Base-by-base conservation (phyloP, 352 stramenopile genomes). In the Plasmopara viticola region DNA sequence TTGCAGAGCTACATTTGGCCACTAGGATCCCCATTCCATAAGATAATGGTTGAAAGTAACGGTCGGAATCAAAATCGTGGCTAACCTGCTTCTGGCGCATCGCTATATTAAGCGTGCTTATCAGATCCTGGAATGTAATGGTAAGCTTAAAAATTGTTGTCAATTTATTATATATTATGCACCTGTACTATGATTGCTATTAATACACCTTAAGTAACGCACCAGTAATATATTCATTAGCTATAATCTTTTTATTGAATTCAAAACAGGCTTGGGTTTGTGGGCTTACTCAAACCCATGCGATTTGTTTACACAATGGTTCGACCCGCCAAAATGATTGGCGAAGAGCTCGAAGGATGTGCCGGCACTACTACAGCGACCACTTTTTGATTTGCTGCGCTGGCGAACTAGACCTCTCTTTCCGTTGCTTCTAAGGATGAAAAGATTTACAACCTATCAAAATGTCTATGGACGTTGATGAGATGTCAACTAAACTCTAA, bases 401-500 rank as follows among this genome's bases (percentile, higher is more conserved):
- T 47, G 35, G 15, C 20, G 18, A 28, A 1, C 20, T 25, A 25
- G 20, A 25, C 20, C 20, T 25, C 20, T 25, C 43, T 9, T 5
- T 20, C 43, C 47, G 20, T 15, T 43, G 66, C 55, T 66, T 85
- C 76, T 81, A 55, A 79, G 70, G 76, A 87, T 81, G 76, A 87
- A 68, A 81, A 87, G 83, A 72, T 70, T 77, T 71, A 77, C 60
- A 72, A 78, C 66, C 51, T 17, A 70, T 67, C 47, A 56, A 79
- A 64, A 62, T 20, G 37, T 58, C 48, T 10, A 65, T 44, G 47
- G 60, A 57, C 47, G 51, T 71, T 50, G 50, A 57, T 77, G 74
- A 72, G 61, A 60, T 68, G 66, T 65, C 72, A 80, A 73, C 56
- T 68, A 59, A 70, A 86, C 77, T 87, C 77, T 87, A 87, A 87